These are phyloP conservation scores for Sphaerulina musiva DNA, from an alignment of 2,329 filamentous ascomycete genomes.

Conservation along the genomic window DNA sequence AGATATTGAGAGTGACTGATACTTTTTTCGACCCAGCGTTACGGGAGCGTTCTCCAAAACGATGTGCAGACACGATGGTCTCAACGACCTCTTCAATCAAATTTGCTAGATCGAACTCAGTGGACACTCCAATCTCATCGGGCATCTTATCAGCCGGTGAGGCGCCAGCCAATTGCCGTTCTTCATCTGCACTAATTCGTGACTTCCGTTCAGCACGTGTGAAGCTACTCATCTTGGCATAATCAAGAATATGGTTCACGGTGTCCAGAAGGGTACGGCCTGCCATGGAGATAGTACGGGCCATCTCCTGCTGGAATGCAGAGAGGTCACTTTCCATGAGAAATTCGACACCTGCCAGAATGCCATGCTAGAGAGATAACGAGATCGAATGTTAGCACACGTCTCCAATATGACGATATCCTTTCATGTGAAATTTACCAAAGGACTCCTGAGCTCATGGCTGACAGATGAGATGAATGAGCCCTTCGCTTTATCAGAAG, in stretches of 20 bases:
- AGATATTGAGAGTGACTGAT: neutral
- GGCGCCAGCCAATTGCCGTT: neutral
- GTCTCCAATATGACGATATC: conserved; percentile 26
- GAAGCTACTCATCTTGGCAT: conserved; percentile 39
- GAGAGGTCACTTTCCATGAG: conserved; percentile 41
- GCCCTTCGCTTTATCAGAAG: conserved; percentile 43
- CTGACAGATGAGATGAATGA: conserved; percentile 44
- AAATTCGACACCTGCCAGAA: conserved; percentile 44
- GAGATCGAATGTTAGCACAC: no score
- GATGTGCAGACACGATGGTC: conserved; percentile 6
- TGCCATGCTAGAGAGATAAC: conserved; percentile 41
- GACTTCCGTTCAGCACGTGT: conserved; percentile 10
- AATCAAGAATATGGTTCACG: conserved; percentile 39
- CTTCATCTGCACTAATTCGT: neutral
- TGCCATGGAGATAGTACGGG: conserved; percentile 44
- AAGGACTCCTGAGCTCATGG: no score
- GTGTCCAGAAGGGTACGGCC: conserved; percentile 48
- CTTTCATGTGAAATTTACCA: conserved; percentile 44
- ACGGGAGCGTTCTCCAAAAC: neutral
- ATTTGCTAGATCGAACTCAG: conserved; percentile 21
- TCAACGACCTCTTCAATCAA: conserved; percentile 24
- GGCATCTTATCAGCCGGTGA: conserved; percentile 2
- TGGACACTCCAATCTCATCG: conserved; percentile 9
- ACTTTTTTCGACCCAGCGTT: neutral
- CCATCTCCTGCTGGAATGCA: conserved; percentile 39